Evolutionary conservation across 495 filamentous ascomycete genomes (phyloP), one percentile per base, ranked within the genome.

Genomic region (Cercophora scortea): DNA sequence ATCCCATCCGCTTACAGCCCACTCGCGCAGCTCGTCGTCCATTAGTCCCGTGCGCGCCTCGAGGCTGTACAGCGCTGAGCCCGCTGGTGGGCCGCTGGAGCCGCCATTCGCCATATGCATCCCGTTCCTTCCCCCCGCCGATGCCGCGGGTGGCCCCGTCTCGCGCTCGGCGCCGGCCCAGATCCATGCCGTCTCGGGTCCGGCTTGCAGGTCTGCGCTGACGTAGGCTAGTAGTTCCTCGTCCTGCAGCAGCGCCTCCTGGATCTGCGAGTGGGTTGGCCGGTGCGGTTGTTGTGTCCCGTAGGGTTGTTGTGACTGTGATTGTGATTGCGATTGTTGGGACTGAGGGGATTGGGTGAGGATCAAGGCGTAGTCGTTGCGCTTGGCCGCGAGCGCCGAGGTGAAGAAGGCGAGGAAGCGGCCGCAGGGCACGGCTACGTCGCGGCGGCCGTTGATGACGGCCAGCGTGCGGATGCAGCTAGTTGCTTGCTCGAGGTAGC

Each of bases 201-300:
- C 79, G n/a, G 86, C 88, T 66, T 97, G 93, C 68, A 96, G 79
- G 66, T 98, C 93, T 0, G 86, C 89, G 18, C 87, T 92, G 1
- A 87, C 84, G 63, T 96, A 95, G 1, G 84, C 88, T 35, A 97
- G 71, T 64, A 98, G 82, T 65, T 96, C 93, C 57, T 96, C 93
- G 64, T 98, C 93, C 16, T 77, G 69, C n/a, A 89, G 74, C 3
- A 90, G 62, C 13, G 78, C 66, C 3, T 76, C 66, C 44, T 72
- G 68, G 8, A 76, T 46, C 3, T 59, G 57, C 8, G 62, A 35
- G n/a, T 38, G 52, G 16, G 54, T 56, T 41, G 52, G 54, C 33
- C 34, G 58, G 47, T 55, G 35, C 55, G 53, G 32, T n/a, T n/a
- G n/a, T n/a, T n/a, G n/a, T n/a, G 48, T 44, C 3, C 51, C 52